phyloP scores from a whole-genome alignment of 2,329 filamentous ascomycete species.

The Tolypocladium tundrense region DNA sequence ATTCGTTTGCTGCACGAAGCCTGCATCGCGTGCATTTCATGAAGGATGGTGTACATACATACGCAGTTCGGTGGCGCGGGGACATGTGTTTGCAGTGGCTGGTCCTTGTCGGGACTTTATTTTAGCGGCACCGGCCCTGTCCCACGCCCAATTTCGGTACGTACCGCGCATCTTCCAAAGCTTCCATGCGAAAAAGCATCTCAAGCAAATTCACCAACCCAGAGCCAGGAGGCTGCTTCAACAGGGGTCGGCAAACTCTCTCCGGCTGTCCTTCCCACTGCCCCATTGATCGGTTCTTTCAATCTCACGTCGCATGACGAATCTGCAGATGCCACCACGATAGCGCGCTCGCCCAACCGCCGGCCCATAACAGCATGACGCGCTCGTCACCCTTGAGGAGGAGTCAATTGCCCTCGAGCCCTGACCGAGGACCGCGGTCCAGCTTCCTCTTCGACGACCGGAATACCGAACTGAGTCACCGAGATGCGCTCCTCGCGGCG shows the following conservation, averaged over 20 bases:
- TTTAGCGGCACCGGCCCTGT: slow-evolving; percentile 10
- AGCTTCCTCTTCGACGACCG: slow-evolving; percentile 52
- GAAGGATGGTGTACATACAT: not conserved
- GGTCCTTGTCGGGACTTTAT: slow-evolving; percentile 5
- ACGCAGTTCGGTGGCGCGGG: not conserved
- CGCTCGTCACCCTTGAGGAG: slow-evolving; percentile 30
- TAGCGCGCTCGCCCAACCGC: slow-evolving; percentile 5
- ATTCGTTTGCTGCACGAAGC: not conserved
- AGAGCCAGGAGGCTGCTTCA: not conserved
- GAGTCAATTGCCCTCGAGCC: slow-evolving; percentile 29
- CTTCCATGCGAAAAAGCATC: not conserved
- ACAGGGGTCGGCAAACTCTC: not conserved
- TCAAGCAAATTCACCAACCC: not conserved
- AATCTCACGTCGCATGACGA: not conserved
- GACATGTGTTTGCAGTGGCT: not conserved
- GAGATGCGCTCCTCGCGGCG: slow-evolving; percentile 55
- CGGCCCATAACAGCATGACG: slow-evolving; percentile 23
- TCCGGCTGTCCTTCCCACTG: too few relatives aligned
- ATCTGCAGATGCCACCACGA: slow-evolving; percentile 9
- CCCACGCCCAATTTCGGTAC: not conserved
- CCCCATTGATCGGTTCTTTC: not conserved
- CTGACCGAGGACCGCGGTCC: slow-evolving; percentile 38
- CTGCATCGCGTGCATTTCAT: not conserved
- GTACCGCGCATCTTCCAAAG: not conserved
- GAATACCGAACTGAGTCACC: slow-evolving; percentile 53